Base-by-base conservation (phyloP, 2,329 filamentous ascomycete species). In the Colletotrichum acutatum region DNA sequence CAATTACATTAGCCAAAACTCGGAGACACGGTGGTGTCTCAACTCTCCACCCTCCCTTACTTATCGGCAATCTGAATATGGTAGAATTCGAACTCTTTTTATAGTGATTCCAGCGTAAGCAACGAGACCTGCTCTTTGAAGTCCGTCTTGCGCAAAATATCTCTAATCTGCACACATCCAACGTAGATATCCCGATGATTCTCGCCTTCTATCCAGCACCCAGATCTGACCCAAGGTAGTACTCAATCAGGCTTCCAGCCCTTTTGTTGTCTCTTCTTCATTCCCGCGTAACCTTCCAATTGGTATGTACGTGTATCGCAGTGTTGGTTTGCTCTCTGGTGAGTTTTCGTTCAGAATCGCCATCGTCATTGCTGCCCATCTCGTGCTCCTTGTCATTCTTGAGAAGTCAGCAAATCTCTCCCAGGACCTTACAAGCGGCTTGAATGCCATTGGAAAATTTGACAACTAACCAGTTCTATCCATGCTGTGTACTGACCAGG, bases 291-390 rank as follows among this genome's bases (percentile, higher is more conserved):
- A 70, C 26, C 6, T 70, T 54, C 76, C 76, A 78, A 24, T 75
- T 59, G 34, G 70, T 78, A 22, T 76, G 66, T 12, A 78, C 74
- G 2, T 71, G 54, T n/a, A 78, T 76, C 5, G 53, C 59, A 26
- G 75, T 53, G 16, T 42, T 62, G 4, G 73, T 68, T 49, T 52
- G 34, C 2, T 66, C 66, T 30, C 67, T 60, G 11, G 74, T 78
- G 19, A 78, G 26, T 28, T 76, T 75, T 24, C 77, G 76, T 74
- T 78, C 76, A 6, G 76, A 78, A 5, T 74, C 74, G n/a, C 76
- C 76, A 26, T 78, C 76, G 54, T 77, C 76, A 11, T 71, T 76
- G 61, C 71, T 71, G 2, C 70, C 73, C 4, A 72, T 72, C 26
- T 68, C 57, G 54, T 77, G 74, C 16, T 77, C 76, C 75, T 76